phyloP scores from a whole-genome alignment of 2,329 filamentous ascomycete species.

The Metarhizium robertsii region DNA sequence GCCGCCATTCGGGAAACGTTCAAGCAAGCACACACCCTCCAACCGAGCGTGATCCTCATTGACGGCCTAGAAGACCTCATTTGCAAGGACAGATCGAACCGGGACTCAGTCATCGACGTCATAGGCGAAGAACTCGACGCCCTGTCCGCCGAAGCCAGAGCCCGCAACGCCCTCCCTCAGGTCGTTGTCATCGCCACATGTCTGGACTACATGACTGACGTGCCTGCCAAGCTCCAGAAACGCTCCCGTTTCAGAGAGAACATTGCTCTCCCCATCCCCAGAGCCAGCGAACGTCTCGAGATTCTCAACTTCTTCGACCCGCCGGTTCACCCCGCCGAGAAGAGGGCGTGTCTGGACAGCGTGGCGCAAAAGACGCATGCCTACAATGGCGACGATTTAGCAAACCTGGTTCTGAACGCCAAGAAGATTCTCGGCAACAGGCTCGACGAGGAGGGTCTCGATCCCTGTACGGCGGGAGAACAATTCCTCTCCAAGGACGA shows the following conservation, averaged over 20 bases:
- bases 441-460: constrained; percentile 12
- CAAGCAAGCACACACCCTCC: constrained; percentile 54
- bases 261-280: constrained; percentile 70
- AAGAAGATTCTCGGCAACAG: constrained; percentile 17
- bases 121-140: constrained; percentile 47
- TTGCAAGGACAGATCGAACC: constrained; percentile 45
- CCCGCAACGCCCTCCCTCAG: constrained; percentile 32
- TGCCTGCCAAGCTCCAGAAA: constrained; percentile 60
- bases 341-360: constrained; percentile 43
- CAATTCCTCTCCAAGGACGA: constrained; percentile 35
- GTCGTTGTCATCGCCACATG: constrained; percentile 71
- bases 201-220: constrained; percentile 57
- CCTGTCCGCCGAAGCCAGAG: constrained; percentile 32
- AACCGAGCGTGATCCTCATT: constrained; percentile 71
- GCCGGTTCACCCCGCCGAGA: constrained; percentile 35
- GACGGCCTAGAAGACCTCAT: constrained; percentile 68
- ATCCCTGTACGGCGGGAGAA: constrained; percentile 8
- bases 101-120: constrained; percentile 38
- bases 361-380: constrained; percentile 75
- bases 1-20: constrained; percentile 58
- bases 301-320: constrained; percentile 57
- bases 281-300: constrained; percentile 57
- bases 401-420: constrained; percentile 43
- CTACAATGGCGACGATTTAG: constrained; percentile 71
- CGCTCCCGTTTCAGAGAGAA: constrained; percentile 55